Evolutionary conservation across 257 asterid species (phyloP), one percentile per base, ranked within the genome.

Genomic region (Leonotis leonurus): DNA sequence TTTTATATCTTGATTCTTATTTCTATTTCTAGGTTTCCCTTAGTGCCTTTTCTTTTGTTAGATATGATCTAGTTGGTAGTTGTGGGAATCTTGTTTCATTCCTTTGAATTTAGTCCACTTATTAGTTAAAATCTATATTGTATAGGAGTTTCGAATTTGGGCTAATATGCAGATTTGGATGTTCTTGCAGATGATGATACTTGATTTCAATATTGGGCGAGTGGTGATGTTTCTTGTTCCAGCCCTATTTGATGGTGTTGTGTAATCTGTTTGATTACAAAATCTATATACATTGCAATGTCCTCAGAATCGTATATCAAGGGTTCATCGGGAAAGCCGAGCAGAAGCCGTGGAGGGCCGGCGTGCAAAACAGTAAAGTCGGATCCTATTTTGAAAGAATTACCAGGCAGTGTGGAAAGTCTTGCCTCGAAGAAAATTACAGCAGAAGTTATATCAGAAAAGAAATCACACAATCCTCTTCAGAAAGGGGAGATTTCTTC

Each of bases 251-350:
- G 20, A 67, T 53, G 78, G 58, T 64, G 62, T 54, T 37, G 39
- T 48, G 56, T 14, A 16, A 44, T 68, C 58, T 62, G 24, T 26
- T 33, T 67, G 17, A 51, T 52, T 36, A 16, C 60, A 21, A 46
- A 72, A 39, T 70, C 48, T 49, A 35, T 45, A 62, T 56, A 35
- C 55, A 26, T 54, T 63, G 63, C 37, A 44, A 85, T 85, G 90
- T 84, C 87, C 58, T 78, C 94, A 0, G 81, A 78, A 32, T 58
- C 79, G 25, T 64, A 63, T 44, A 44, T 43, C 65, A 78, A 72
- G 72, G 72, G 68, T 52, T 74, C 74, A 12, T 52, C 74, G 3
- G 84, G 65, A 45, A 84, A 77, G 76, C 80, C 40, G 46, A 73
- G 64, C 68, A 75, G 57, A 76, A 75, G 60, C 14, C 71, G 71